These are phyloP conservation scores for Cenchrus americanus DNA, from an alignment of 176 grass and related monocot genomes.

Conservation along the genomic window DNA sequence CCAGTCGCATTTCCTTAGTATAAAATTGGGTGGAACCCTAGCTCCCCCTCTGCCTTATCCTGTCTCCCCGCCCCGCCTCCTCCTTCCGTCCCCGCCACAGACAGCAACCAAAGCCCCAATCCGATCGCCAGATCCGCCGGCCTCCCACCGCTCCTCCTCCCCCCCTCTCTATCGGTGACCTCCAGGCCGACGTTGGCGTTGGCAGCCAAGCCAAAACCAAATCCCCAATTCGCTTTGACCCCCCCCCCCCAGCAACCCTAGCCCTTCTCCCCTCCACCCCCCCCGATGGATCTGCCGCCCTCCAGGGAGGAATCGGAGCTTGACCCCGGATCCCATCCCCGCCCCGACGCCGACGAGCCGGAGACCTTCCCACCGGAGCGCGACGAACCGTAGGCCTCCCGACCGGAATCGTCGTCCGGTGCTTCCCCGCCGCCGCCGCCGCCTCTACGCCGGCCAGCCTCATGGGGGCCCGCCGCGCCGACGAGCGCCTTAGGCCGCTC, in stretches of 20 bases:
- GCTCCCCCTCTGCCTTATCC: too few species aligned
- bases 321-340: not conserved
- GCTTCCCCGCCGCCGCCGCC: slow-evolving; percentile 25
- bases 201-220: too few species aligned
- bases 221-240: slow-evolving; percentile 12
- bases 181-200: too few species aligned
- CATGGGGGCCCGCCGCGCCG: slow-evolving; percentile 83
- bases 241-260: not conserved
- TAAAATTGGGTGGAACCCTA: too few species aligned
- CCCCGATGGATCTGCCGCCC: slow-evolving; percentile 14
- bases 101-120: too few species aligned
- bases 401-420: not conserved
- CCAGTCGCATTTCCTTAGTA: too few species aligned
- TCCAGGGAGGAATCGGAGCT: not conserved
- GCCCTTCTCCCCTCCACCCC: not conserved
- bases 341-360: slow-evolving; percentile 20
- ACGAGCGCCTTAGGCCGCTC: slow-evolving; percentile 68
- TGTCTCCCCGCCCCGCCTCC: too few species aligned
- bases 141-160: too few species aligned
- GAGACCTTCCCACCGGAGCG: slow-evolving; percentile 32
- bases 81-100: too few species aligned
- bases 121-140: too few species aligned
- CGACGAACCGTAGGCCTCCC: slow-evolving; percentile 42
- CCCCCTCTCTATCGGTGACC: too few species aligned
- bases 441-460: slow-evolving; percentile 61